Evolutionary conservation across 192 early-diverging fungal species (phyloP).

Genomic region (Phlyctochytrium arcticum): DNA sequence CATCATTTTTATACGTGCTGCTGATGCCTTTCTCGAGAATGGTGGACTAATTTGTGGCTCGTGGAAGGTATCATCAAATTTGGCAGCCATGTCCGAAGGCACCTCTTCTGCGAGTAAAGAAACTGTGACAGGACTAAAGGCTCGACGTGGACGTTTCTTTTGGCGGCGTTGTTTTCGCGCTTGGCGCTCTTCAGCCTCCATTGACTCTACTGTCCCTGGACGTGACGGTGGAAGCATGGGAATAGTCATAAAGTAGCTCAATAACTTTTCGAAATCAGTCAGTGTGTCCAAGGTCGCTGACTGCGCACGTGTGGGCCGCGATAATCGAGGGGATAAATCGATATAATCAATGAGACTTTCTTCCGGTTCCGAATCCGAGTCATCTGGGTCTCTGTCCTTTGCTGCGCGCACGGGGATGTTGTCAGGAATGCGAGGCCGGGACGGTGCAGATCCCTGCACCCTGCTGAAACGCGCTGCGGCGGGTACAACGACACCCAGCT

Average conservation of each 20-base stretch:
- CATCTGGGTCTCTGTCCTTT: too few species aligned
- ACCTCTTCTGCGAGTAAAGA: slow-evolving; percentile 16
- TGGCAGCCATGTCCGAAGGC: slow-evolving; percentile 19
- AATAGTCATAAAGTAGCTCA: slow-evolving; percentile 10
- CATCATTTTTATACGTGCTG: background rate
- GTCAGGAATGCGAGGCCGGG: too few species aligned
- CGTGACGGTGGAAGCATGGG: slow-evolving; percentile 13
- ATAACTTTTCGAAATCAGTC: background rate
- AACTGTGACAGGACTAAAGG: slow-evolving; percentile 13
- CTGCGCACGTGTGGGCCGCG: background rate
- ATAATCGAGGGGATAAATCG: background rate
- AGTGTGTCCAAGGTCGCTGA: slow-evolving; percentile 3
- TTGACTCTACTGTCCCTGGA: slow-evolving; percentile 8
- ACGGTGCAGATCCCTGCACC: too few species aligned
- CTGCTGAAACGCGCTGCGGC: too few species aligned
- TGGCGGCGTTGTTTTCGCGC: background rate
- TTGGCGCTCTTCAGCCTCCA: background rate
- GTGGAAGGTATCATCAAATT: slow-evolving; percentile 14
- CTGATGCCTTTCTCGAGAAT: slow-evolving; percentile 3
- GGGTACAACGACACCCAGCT: background rate
- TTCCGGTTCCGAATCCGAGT: background rate
- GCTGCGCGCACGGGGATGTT: too few species aligned
- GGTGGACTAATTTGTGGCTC: slow-evolving; percentile 18
- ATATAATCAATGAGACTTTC: background rate
- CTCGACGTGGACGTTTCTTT: background rate